A percentile compares a stretch with the other conserved stretches of the same genome.
Evolutionary conservation across 345 rosid genomes (phyloP).

Genomic region (Salix exigua): DNA sequence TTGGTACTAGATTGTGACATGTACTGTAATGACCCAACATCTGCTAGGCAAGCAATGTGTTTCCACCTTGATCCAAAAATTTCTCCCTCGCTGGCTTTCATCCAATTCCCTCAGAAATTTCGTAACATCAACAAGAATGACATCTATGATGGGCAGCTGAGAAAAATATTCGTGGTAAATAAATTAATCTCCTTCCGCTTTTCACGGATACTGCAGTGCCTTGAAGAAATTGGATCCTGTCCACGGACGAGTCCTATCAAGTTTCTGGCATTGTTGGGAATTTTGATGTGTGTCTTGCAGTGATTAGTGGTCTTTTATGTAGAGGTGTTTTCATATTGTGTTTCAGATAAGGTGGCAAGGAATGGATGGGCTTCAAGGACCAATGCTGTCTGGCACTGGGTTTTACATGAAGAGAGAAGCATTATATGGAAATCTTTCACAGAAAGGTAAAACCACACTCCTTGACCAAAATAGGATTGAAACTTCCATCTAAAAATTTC

Average conservation of each 20-base stretch:
- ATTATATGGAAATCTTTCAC: slow-evolving; percentile 11
- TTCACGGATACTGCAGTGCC: neutral
- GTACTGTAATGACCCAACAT: slow-evolving; percentile 44
- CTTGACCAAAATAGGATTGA: neutral
- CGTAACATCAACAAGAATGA: slow-evolving; percentile 30
- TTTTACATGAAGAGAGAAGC: slow-evolving; percentile 45
- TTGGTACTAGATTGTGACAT: slow-evolving; percentile 49
- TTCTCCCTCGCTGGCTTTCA: slow-evolving; percentile 30
- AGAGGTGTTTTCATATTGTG: neutral
- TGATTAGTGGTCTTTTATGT: neutral
- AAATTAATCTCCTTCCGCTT: neutral
- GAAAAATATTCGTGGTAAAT: slow-evolving; percentile 11
- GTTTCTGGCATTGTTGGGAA: neutral
- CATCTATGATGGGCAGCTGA: slow-evolving; percentile 40
- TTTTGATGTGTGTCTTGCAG: neutral
- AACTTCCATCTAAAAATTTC: too few species aligned
- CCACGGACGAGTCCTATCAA: neutral
- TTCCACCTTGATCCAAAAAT: slow-evolving; percentile 33
- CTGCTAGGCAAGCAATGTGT: slow-evolving; percentile 49
- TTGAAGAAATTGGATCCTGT: neutral
- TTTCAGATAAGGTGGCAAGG: slow-evolving; percentile 14
- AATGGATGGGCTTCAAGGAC: slow-evolving; percentile 34
- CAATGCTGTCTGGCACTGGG: slow-evolving; percentile 35
- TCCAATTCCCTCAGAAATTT: slow-evolving; percentile 47
- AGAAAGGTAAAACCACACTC: neutral